A percentile compares a stretch with the other conserved stretches of the same genome.
phyloP scores from a whole-genome alignment of 176 grass and related monocot genomes.

The Calamus simplicifolius region DNA sequence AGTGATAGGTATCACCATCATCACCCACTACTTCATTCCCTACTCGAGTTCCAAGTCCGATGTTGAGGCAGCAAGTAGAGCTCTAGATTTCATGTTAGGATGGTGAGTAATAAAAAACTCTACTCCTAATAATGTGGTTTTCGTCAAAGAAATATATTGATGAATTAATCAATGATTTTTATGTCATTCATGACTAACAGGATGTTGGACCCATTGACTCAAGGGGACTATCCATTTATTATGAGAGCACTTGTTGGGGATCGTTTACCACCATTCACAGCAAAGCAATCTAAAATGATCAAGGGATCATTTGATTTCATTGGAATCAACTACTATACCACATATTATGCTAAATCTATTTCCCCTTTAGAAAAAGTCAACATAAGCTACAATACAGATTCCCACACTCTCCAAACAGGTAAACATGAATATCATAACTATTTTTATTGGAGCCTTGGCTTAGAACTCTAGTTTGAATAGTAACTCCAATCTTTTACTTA shows the following conservation, averaged over 20 bases:
- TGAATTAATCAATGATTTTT: too few species aligned
- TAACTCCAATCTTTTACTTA: too few species aligned
- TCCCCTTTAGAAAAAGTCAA: constrained; percentile 10
- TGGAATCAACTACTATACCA: constrained; percentile 68
- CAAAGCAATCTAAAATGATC: constrained; percentile 13
- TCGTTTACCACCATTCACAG: constrained; percentile 61
- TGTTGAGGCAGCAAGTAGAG: constrained; percentile 23
- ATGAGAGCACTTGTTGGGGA: constrained; percentile 38
- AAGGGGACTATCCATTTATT: constrained; percentile 52
- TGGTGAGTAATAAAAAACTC: constrained; percentile 22
- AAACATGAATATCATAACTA: neutral
- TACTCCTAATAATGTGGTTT: too few species aligned
- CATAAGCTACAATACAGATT: constrained; percentile 30
- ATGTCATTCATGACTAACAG: neutral
- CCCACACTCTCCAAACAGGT: constrained; percentile 25
- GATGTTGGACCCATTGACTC: constrained; percentile 51
- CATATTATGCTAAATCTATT: constrained; percentile 21
- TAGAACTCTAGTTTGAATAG: too few species aligned
- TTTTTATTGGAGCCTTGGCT: too few species aligned
- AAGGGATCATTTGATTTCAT: constrained; percentile 59
- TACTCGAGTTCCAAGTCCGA: constrained; percentile 25
- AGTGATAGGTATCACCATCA: constrained; percentile 39
- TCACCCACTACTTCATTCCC: constrained; percentile 54
- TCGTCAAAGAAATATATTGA: too few species aligned
- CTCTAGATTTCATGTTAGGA: constrained; percentile 67